These are phyloP conservation scores for Globisporangium orthogonon DNA, from an alignment of 352 stramenopile genomes.

Conservation along the genomic window DNA sequence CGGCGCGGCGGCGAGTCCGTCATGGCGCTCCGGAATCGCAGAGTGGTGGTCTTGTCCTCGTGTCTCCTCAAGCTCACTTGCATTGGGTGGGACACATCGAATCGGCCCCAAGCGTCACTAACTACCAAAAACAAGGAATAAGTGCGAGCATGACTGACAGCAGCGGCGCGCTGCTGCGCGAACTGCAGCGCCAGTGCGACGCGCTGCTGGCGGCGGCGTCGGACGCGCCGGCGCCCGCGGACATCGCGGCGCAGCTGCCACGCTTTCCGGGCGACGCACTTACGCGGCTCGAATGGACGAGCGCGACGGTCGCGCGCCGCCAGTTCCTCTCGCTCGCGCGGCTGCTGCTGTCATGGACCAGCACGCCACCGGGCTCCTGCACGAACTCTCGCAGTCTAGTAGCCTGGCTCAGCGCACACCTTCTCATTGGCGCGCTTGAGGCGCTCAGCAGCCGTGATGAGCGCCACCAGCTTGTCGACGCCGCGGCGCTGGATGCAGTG, in stretches of 20 bases:
- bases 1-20: slow-evolving; percentile 13
- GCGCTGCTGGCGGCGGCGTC: not conserved
- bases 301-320: not conserved
- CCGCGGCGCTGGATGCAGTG: not conserved
- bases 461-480: not conserved
- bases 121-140: no score
- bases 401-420: slow-evolving; percentile 40
- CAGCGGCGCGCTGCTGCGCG: not conserved
- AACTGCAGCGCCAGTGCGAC: slow-evolving; percentile 1
- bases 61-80: not conserved
- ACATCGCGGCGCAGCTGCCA: not conserved
- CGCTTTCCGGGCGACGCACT: not conserved
- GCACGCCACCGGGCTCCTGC: not conserved
- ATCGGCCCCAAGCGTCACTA: no score
- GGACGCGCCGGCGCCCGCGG: not conserved
- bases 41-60: no score
- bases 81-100: no score
- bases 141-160: not conserved
- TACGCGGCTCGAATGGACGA: not conserved
- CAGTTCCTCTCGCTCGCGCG: not conserved
- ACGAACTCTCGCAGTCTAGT: slow-evolving; percentile 10
- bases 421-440: slow-evolving; percentile 30
- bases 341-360: not conserved
- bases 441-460: not conserved
- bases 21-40: slow-evolving; percentile 2